Evolutionary conservation across 2,329 filamentous ascomycete species (phyloP), one percentile per base, ranked within the genome.

Genomic region (Aspergillus sp.): DNA sequence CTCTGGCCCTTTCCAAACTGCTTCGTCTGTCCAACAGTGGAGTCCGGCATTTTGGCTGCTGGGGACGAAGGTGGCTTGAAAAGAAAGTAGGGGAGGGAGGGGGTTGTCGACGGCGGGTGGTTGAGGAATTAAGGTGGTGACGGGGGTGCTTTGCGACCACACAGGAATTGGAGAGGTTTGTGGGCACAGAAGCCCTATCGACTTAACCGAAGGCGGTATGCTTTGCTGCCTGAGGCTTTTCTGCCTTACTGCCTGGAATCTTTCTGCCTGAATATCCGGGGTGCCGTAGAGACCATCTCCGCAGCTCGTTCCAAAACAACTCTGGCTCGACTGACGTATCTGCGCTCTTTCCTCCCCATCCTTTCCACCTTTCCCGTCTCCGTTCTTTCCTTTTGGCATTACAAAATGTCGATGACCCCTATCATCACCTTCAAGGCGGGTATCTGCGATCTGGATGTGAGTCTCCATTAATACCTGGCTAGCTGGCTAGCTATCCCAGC

Each of bases 371-470:
- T 26, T 26, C 34, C 27, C 39, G 27, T 32, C 17, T 19, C 26
- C 10, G 19, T 22, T 22, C 10, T 22, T 22, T 10, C 19, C 10
- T 22, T 22, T 22, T 22, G 10, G 13, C 17, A 27, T 17, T 29
- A 39, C 32, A 67, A 40, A 43, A 95, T 94, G 86, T 85, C 88
- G 42, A 78, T 85, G 62, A 61, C 72, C 47, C 86, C 89, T 19
- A 74, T 94, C 55, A 88, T 96, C 58, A 93, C 86, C 11, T 96
- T 96, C 74, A 95, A 94, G 72, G 89, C 89, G 44, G 89, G 89
- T 61, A 76, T 75, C 60, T 96, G 89, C 66, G 79, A 91, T 33
- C 60, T 89, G 40, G 80, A 88, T 58, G 86, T 93, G 67, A 55
- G 81, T 70, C 33, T 30, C 24, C 22, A 8, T 28, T 27, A 24